Conservation (phyloP, 2,329 filamentous ascomycete genomes). For the Calonectria honghensis region DNA sequence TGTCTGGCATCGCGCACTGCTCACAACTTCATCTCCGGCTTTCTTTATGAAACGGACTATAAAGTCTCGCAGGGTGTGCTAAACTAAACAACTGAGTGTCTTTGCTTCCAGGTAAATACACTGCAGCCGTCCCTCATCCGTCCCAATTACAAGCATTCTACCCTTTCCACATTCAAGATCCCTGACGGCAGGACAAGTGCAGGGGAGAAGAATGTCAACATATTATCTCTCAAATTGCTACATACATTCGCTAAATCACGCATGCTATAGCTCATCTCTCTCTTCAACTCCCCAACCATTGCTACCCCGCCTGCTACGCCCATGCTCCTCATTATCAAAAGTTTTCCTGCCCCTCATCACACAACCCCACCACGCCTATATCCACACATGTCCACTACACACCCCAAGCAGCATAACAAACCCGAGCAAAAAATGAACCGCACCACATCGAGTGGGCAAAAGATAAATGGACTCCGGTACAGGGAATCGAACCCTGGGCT, state of each 20-base stretch:
- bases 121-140: not conserved
- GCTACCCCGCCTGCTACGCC: not conserved
- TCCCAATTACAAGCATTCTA: not conserved
- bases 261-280: not conserved
- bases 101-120: not conserved
- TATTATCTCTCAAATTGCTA: not conserved
- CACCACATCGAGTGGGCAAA: not conserved
- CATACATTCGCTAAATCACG: not conserved
- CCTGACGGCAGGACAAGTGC: not conserved
- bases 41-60: not conserved
- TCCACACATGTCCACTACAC: not conserved
- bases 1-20: not conserved
- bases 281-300: not conserved
- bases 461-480: slow-evolving; percentile 47
- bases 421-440: not conserved
- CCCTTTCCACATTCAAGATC: not conserved
- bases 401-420: not conserved
- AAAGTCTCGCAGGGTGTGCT: not conserved
- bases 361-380: not conserved
- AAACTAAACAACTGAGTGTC: not conserved
- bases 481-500: slow-evolving; percentile 56
- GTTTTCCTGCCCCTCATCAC: not conserved
- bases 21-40: not conserved
- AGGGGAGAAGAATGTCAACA: not conserved
- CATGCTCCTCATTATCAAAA: not conserved